These are phyloP conservation scores for Adansonia madagascariensis DNA, from an alignment of 441 rosid genomes.

Conservation along the genomic window DNA sequence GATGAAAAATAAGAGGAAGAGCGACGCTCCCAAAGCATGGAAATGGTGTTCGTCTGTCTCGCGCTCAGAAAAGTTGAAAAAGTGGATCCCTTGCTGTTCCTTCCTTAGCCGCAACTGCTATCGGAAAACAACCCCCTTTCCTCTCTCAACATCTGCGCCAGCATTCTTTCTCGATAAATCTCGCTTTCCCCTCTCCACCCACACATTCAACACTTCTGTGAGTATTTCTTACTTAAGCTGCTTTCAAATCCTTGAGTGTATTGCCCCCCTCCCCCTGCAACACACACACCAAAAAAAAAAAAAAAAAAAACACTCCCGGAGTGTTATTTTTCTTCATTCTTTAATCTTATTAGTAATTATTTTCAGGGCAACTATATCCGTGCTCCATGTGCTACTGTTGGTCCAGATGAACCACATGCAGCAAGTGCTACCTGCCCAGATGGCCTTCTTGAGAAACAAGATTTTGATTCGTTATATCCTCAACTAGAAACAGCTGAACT, in stretches of 20 bases:
- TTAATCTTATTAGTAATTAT: slow-evolving; percentile 21
- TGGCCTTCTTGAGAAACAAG: slow-evolving; percentile 75
- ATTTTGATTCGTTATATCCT: slow-evolving; percentile 55
- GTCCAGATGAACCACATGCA: slow-evolving; percentile 99
- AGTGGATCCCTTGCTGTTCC: slow-evolving; percentile 48
- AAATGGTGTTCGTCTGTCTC: slow-evolving; percentile 36
- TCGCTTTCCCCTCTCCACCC: slow-evolving; percentile 50
- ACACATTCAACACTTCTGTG: slow-evolving; percentile 45
- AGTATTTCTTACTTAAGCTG: slow-evolving; percentile 35
- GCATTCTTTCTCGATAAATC: slow-evolving; percentile 67
- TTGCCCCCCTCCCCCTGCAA: too few relatives aligned
- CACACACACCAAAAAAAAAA: background rate
- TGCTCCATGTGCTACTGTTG: slow-evolving; percentile 71
- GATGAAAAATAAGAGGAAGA: slow-evolving; percentile 39
- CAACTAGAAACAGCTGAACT: slow-evolving; percentile 52
- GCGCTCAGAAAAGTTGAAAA: slow-evolving; percentile 38
- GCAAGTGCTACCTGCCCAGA: slow-evolving; percentile 87
- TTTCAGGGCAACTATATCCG: slow-evolving; percentile 56
- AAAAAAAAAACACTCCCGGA: background rate
- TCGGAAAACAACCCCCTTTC: slow-evolving; percentile 38
- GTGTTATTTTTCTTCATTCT: slow-evolving; percentile 4
- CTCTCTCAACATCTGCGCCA: slow-evolving; percentile 40
- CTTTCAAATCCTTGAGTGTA: background rate
- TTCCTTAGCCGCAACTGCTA: slow-evolving; percentile 38
- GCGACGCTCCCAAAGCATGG: slow-evolving; percentile 38